A percentile compares a stretch with the other conserved stretches of the same genome.
Evolutionary conservation across 1,284 basidiomycete genomes (phyloP).

Genomic region (Trichosporon faecale): DNA sequence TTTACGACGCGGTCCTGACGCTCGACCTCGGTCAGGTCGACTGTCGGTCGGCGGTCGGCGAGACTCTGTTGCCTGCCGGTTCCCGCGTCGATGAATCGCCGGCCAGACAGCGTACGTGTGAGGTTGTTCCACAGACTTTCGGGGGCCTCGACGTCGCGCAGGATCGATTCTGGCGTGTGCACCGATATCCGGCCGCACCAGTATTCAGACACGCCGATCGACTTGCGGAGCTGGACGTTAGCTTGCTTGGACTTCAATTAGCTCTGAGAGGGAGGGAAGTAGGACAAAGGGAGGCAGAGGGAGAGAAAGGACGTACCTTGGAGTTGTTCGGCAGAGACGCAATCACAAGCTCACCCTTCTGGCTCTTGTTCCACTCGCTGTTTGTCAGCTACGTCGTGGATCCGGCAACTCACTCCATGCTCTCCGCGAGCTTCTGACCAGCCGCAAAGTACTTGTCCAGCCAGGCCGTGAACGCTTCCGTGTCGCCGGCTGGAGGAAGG

Average conservation of each 20-base stretch:
- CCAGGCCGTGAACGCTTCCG: constrained; percentile 34
- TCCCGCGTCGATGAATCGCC: not conserved
- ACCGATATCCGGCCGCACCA: constrained; percentile 38
- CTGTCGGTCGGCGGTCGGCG: constrained; percentile 12
- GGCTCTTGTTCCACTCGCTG: constrained; percentile 36
- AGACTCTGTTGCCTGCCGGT: not conserved
- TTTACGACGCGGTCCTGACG: constrained; percentile 36
- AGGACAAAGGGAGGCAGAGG: not conserved
- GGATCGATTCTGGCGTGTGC: constrained; percentile 5
- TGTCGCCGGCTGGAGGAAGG: constrained; percentile 28
- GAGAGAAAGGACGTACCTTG: constrained; percentile 11
- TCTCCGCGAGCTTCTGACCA: constrained; percentile 29
- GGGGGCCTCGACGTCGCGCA: not conserved
- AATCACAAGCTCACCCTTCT: constrained; percentile 34
- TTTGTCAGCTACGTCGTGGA: not conserved
- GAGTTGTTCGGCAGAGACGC: constrained; percentile 26
- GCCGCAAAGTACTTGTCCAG: constrained; percentile 35
- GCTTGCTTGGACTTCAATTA: not conserved
- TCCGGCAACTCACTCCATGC: constrained; percentile 36
- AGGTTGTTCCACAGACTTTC: not conserved
- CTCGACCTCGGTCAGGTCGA: constrained; percentile 26
- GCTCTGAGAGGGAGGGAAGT: no score
- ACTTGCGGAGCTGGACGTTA: constrained; percentile 32
- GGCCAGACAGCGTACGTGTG: constrained; percentile 10
- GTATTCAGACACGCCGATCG: constrained; percentile 35